A percentile compares a stretch with the other conserved stretches of the same genome.
Evolutionary conservation across 345 rosid species (phyloP).

Genomic region (Rhodamnia rubescens): DNA sequence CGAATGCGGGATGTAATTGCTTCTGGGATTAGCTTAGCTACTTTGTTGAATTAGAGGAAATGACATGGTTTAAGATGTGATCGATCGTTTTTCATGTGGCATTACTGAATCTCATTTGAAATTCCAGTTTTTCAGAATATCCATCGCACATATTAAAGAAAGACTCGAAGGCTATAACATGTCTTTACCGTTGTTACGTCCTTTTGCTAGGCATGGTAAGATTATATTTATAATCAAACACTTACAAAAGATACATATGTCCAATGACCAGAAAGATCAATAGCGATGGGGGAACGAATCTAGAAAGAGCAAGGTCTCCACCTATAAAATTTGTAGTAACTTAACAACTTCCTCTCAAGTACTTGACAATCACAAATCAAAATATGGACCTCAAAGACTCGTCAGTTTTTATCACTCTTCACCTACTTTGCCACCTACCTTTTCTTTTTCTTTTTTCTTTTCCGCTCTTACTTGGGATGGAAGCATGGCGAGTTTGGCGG

Average conservation of each 20-base stretch:
- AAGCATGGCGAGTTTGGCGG: neutral
- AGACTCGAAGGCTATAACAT: no score
- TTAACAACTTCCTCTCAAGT: neutral
- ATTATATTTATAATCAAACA: no score
- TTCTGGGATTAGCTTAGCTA: no score
- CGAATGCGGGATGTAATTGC: no score
- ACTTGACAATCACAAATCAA: neutral
- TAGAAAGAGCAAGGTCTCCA: rapidly evolving
- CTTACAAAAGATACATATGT: neutral
- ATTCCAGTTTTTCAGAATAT: no score
- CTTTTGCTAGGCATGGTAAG: no score
- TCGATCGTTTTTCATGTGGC: no score
- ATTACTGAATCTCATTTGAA: no score
- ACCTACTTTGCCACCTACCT: neutral
- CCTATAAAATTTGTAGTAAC: neutral
- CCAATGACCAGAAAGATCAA: neutral
- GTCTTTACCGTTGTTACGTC: no score
- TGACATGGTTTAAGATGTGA: no score
- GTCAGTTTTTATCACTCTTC: neutral
- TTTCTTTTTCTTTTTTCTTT: neutral
- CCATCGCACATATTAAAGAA: no score
- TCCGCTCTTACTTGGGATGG: neutral
- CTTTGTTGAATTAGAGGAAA: no score
- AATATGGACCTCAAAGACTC: neutral
- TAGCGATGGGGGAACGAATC: neutral